Conservation (phyloP, 163 green algal species). For the Scenedesmus sp. region DNA sequence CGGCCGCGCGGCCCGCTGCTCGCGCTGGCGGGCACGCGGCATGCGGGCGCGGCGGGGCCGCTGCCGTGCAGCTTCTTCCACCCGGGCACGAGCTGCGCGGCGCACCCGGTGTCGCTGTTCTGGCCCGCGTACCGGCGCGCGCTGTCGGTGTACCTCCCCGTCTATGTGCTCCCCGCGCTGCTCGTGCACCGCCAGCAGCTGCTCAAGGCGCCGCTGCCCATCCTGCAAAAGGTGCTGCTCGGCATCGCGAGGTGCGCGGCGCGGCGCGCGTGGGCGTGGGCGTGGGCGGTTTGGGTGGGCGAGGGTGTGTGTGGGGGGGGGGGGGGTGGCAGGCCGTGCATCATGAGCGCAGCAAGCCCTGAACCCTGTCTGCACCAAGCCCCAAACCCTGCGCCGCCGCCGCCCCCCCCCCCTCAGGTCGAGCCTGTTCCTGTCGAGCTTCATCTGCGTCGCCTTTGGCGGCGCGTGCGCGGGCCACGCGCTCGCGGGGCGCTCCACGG, state of each 20-base stretch:
- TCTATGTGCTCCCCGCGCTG: slow-evolving; percentile 89
- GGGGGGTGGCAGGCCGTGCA: too few species aligned
- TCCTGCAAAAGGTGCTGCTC: slow-evolving; percentile 63
- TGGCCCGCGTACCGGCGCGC: slow-evolving; percentile 66
- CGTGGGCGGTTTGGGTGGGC: too few species aligned
- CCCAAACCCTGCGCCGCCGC: too few species aligned
- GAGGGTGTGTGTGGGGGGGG: too few species aligned
- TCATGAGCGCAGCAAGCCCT: too few species aligned
- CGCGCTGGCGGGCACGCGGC: slow-evolving; percentile 58
- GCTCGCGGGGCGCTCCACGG: slow-evolving; percentile 27
- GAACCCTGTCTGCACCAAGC: too few species aligned
- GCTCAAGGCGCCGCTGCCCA: slow-evolving; percentile 55
- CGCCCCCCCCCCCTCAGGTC: slow-evolving; percentile 21
- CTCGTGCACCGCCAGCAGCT: slow-evolving; percentile 86
- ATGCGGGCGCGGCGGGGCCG: slow-evolving; percentile 3
- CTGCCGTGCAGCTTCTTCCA: slow-evolving; percentile 66
- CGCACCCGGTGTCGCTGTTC: slow-evolving; percentile 59
- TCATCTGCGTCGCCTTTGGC: slow-evolving; percentile 43
- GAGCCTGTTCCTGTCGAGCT: slow-evolving; percentile 46
- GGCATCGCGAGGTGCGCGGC: slow-evolving; percentile 75
- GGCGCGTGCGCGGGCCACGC: slow-evolving; percentile 38
- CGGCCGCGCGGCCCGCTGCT: slow-evolving; percentile 43
- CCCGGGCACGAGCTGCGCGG: slow-evolving; percentile 55
- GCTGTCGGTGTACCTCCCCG: slow-evolving; percentile 68
- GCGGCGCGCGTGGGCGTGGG: too few species aligned